Evolutionary conservation across 805 yeast species (phyloP).

Genomic region (Metschnikowia lachancei): DNA sequence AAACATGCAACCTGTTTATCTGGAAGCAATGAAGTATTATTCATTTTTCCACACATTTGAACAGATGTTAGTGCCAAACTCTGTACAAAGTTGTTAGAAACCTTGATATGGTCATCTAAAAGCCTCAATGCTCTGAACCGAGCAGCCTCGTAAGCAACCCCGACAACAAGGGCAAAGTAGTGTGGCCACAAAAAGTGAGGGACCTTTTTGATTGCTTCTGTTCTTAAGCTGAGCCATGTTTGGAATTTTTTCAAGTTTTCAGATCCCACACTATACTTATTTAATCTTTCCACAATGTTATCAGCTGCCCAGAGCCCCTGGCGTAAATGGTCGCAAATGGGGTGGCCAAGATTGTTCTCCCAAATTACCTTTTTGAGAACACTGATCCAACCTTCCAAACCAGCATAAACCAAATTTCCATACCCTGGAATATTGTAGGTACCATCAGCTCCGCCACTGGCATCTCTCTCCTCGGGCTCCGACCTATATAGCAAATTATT

Average conservation of each 20-base stretch:
- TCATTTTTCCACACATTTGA: slow-evolving; percentile 78
- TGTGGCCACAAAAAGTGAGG: slow-evolving; percentile 86
- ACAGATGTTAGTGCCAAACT: slow-evolving; percentile 75
- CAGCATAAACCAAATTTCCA: slow-evolving; percentile 81
- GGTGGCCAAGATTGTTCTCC: slow-evolving; percentile 77
- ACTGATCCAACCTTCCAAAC: slow-evolving; percentile 89
- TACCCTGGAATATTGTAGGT: slow-evolving; percentile 68
- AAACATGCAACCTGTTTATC: slow-evolving; percentile 60
- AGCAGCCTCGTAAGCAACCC: slow-evolving; percentile 80
- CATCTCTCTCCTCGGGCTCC: slow-evolving; percentile 85
- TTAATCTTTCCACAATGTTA: slow-evolving; percentile 60
- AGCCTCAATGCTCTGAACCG: slow-evolving; percentile 61
- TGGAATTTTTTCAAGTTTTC: slow-evolving; percentile 54
- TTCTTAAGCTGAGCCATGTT: slow-evolving; percentile 67
- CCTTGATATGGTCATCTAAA: slow-evolving; percentile 52
- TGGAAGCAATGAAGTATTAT: slow-evolving; percentile 74
- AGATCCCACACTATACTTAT: slow-evolving; percentile 46
- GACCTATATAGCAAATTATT: slow-evolving; percentile 74
- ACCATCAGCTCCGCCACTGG: slow-evolving; percentile 68
- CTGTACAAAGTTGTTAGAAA: slow-evolving; percentile 72
- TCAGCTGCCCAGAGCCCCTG: slow-evolving; percentile 90
- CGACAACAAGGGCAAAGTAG: slow-evolving; percentile 79
- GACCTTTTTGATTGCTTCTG: slow-evolving; percentile 57
- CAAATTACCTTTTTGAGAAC: slow-evolving; percentile 60
- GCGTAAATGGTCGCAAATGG: slow-evolving; percentile 76